Evolutionary conservation across 2,329 filamentous ascomycete species (phyloP).

Genomic region (Beauveria varroae): DNA sequence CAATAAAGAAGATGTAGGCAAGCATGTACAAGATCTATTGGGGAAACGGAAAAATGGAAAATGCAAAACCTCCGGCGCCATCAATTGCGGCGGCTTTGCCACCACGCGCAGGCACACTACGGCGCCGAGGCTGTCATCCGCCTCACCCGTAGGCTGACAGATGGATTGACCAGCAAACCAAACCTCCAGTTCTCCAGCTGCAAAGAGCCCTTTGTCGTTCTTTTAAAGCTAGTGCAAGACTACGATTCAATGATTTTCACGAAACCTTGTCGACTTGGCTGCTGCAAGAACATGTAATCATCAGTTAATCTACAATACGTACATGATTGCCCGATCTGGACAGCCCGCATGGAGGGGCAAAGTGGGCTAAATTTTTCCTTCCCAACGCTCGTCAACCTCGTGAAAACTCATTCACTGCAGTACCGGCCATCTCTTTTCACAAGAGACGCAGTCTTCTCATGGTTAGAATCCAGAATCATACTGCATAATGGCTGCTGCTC

Average conservation of each 20-base stretch:
- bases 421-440: not conserved
- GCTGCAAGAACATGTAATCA: not conserved
- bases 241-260: too few species aligned
- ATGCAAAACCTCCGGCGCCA: not conserved
- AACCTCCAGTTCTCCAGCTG: not conserved
- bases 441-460: not conserved
- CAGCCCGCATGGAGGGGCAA: slow-evolving; percentile 7
- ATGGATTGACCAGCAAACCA: not conserved
- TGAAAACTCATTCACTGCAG: not conserved
- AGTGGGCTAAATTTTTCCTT: slow-evolving; percentile 6
- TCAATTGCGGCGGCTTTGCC: not conserved
- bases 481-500: not conserved
- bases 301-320: not conserved
- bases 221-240: too few species aligned
- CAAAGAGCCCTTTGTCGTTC: not conserved
- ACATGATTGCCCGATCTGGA: slow-evolving; percentile 3
- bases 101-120: not conserved
- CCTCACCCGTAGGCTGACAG: not conserved
- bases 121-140: not conserved
- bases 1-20: not conserved
- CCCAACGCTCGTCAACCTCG: not conserved
- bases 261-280: too few species aligned
- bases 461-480: not conserved
- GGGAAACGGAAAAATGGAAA: not conserved
- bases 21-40: too few species aligned